Evolutionary conservation across 371 early-diverging fungal genomes (phyloP), one percentile per base, ranked within the genome.

Genomic region (Polyrhizophydium stewartii): DNA sequence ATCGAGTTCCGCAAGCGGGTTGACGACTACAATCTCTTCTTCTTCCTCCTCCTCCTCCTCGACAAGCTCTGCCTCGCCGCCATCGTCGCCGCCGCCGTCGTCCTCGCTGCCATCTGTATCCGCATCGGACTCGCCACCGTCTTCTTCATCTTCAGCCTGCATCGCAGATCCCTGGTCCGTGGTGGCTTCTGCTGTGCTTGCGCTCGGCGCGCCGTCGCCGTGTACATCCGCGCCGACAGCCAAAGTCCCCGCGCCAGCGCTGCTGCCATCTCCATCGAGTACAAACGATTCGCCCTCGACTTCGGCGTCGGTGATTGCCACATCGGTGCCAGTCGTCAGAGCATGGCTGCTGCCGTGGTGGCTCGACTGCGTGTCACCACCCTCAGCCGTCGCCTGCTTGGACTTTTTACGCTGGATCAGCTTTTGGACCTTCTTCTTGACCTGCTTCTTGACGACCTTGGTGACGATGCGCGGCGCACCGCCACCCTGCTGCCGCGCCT

Each of bases 401-500:
- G 50, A 1, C 50, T 19, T 55, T 45, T 28, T 25, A 25, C 55
- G 64, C 58, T n/a, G 47, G 0, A 55, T 62, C 3, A 64, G 25
- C 59, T 69, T 68, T 58, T 55, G 65, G 24, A 74, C 72, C 50
- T 75, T 79, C 62, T 71, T 78, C 61, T 56, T 66, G 19, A 77
- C 76, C 28, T 64, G 61, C 52, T 75, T 77, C 55, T 76, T 75
- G 28, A 78, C 65, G 22, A 75, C 60, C 49, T 74, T 76, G 28
- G 71, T 72, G n/a, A 77, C 61, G 13, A 64, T 55, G 27, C 43
- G 38, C 28, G 65, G 45, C 2, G 55, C 61, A 1, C 41, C 51
- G 16, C 62, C 65, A 1, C 62, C 70, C 58, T 69, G 70, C 53
- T 73, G 73, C 57, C 67, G 61, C 21, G 66, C 64, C 56, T 77